A percentile compares a stretch with the other conserved stretches of the same genome.
Conservation (phyloP, 768 basidiomycete genomes). For the Leccinum boreale region DNA sequence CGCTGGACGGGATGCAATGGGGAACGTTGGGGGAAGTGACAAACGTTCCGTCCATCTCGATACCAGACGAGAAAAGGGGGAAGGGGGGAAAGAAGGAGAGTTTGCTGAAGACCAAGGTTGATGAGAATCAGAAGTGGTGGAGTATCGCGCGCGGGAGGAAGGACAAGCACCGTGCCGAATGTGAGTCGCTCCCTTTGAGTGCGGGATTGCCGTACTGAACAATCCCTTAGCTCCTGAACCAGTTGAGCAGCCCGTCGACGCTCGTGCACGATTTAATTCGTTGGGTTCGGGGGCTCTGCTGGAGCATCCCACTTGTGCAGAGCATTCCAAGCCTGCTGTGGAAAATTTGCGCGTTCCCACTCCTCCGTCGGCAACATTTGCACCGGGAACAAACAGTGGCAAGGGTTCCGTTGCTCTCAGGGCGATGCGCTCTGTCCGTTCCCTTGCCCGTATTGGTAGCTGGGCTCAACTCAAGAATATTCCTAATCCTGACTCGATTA, state of each 20-base stretch:
- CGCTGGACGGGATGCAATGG: constrained; percentile 52
- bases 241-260: constrained; percentile 25
- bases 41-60: constrained; percentile 40
- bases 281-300: constrained; percentile 46
- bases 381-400: constrained; percentile 25
- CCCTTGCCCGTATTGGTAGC: constrained; percentile 67
- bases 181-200: constrained; percentile 10
- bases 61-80: constrained; percentile 35
- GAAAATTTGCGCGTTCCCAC: constrained; percentile 18
- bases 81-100: constrained; percentile 35
- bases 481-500: constrained; percentile 30
- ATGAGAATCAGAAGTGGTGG: constrained; percentile 74
- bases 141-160: constrained; percentile 70
- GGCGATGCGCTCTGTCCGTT: constrained; percentile 74
- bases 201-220: constrained; percentile 3
- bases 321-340: constrained; percentile 9
- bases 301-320: constrained; percentile 16
- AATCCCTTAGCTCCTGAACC: constrained; percentile 45
- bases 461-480: constrained; percentile 59
- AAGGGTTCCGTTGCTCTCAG: constrained; percentile 71
- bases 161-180: constrained; percentile 36
- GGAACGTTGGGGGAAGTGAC: constrained; percentile 62
- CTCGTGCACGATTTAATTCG: constrained; percentile 61
- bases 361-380: constrained; percentile 32
- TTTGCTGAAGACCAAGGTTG: constrained; percentile 39